Conservation (phyloP, 495 filamentous ascomycete genomes). For the Aspergillus cavernicola region DNA sequence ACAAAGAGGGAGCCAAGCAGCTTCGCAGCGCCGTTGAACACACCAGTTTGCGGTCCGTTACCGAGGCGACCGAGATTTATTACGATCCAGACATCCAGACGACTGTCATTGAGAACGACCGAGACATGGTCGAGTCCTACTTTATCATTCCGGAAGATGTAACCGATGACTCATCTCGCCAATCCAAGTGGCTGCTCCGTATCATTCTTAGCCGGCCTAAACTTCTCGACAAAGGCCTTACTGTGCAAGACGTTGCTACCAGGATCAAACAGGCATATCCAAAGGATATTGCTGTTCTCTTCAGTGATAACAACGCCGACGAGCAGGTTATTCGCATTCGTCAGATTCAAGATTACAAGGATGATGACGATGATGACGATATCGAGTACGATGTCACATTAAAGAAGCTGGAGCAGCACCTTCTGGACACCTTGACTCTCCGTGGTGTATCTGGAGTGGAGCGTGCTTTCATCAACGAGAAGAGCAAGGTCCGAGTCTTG, state of each 20-base stretch:
- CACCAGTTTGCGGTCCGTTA: slow-evolving; percentile 89
- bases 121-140: slow-evolving; percentile 94
- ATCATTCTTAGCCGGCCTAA: slow-evolving; percentile 90
- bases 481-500: slow-evolving; percentile 56
- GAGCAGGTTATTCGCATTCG: slow-evolving; percentile 92
- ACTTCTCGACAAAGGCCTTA: slow-evolving; percentile 90
- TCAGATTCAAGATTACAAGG: slow-evolving; percentile 66
- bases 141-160: slow-evolving; percentile 89
- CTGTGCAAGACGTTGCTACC: slow-evolving; percentile 86
- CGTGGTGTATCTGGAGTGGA: slow-evolving; percentile 87
- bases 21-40: slow-evolving; percentile 89
- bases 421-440: slow-evolving; percentile 84
- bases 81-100: slow-evolving; percentile 88
- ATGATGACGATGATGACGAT: slow-evolving; percentile 74
- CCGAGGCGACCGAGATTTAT: slow-evolving; percentile 89
- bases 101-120: slow-evolving; percentile 82
- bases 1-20: slow-evolving; percentile 77
- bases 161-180: slow-evolving; percentile 63
- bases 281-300: slow-evolving; percentile 87
- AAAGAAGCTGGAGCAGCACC: slow-evolving; percentile 83
- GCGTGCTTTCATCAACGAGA: slow-evolving; percentile 86
- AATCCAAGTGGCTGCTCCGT: slow-evolving; percentile 93
- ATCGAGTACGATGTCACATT: slow-evolving; percentile 86
- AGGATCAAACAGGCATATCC: slow-evolving; percentile 84
- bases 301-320: slow-evolving; percentile 97